A percentile compares a stretch with the other conserved stretches of the same genome.
Evolutionary conservation across 2,329 filamentous ascomycete species (phyloP).

Genomic region (Fusarium sp.): DNA sequence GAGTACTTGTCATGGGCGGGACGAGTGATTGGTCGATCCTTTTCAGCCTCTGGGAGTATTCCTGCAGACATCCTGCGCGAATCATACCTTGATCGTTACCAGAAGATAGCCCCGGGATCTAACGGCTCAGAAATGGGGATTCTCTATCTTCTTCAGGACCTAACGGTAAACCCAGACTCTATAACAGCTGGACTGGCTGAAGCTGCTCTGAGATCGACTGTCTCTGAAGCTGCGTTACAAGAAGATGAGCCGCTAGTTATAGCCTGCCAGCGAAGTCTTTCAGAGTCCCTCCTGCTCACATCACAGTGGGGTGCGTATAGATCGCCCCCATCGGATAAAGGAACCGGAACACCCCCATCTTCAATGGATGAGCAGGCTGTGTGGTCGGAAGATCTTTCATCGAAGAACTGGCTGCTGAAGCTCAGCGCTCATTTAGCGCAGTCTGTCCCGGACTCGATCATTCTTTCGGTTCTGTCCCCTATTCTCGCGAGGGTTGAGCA

Average conservation of each 20-base stretch:
- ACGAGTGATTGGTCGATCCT: conserved; percentile 86
- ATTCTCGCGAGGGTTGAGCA: conserved; percentile 77
- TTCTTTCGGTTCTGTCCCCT: conserved; percentile 78
- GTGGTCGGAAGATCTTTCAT: conserved; percentile 60
- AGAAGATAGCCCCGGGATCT: conserved; percentile 62
- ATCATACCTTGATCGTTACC: conserved; percentile 68
- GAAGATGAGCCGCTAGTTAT: conserved; percentile 65
- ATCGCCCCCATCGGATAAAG: conserved; percentile 68
- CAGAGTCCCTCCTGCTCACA: conserved; percentile 66
- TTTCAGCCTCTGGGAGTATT: conserved; percentile 81
- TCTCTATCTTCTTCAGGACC: conserved; percentile 72
- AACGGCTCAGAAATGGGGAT: conserved; percentile 75
- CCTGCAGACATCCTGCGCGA: conserved; percentile 74
- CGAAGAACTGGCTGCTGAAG: conserved; percentile 72
- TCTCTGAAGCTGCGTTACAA: conserved; percentile 67
- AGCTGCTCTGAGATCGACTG: conserved; percentile 69
- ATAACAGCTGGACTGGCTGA: conserved; percentile 73
- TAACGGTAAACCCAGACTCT: conserved; percentile 72
- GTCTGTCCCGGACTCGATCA: conserved; percentile 73
- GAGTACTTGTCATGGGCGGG: conserved; percentile 90
- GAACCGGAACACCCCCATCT: conserved; percentile 9
- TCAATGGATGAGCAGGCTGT: conserved; percentile 40
- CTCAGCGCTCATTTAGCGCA: conserved; percentile 75
- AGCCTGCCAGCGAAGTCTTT: conserved; percentile 68
- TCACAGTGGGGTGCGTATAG: conserved; percentile 72